Percentiles rank a stretch among this genome's conserved stretches.
Conservation (phyloP, 2,329 filamentous ascomycete genomes). For the Stemphylium vesicarium region DNA sequence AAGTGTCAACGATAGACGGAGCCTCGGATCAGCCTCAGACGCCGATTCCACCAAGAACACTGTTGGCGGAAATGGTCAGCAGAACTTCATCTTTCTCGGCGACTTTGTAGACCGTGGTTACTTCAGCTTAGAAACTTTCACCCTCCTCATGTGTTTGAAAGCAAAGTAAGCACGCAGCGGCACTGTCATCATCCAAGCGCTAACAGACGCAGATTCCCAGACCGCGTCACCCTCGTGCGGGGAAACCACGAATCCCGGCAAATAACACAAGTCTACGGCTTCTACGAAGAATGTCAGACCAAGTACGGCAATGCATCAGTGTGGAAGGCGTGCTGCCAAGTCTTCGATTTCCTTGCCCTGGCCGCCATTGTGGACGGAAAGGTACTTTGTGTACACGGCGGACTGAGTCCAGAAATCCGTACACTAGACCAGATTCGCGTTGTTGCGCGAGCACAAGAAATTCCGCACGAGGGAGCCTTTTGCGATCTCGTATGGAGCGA, state of each 20-base stretch:
- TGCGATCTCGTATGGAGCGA: constrained; percentile 97
- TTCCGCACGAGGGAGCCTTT: constrained; percentile 97
- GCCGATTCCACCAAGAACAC: constrained; percentile 48
- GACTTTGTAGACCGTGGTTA: constrained; percentile 79
- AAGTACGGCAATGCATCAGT: constrained; percentile 99
- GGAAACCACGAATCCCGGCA: constrained; percentile 97
- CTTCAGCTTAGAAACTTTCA: constrained; percentile 76
- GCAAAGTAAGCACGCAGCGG: constrained; percentile 62
- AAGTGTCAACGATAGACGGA: constrained; percentile 50
- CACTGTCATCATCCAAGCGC: background rate
- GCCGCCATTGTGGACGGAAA: constrained; percentile 98
- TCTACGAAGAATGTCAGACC: constrained; percentile 98
- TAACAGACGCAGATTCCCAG: constrained; percentile 64
- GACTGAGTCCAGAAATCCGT: constrained; percentile 94
- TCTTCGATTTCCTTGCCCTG: constrained; percentile 97
- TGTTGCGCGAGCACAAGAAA: constrained; percentile 83
- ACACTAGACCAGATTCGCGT: constrained; percentile 85
- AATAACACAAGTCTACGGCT: constrained; percentile 98
- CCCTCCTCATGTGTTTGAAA: constrained; percentile 73
- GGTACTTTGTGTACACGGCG: constrained; percentile 98
- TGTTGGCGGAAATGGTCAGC: constrained; percentile 61
- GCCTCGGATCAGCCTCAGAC: constrained; percentile 52
- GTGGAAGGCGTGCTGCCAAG: constrained; percentile 98
- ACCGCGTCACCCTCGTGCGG: constrained; percentile 74
- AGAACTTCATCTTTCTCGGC: constrained; percentile 73